A percentile compares a stretch with the other conserved stretches of the same genome.
Conservation (phyloP, 2,329 filamentous ascomycete species). For the Metarhizium album region DNA sequence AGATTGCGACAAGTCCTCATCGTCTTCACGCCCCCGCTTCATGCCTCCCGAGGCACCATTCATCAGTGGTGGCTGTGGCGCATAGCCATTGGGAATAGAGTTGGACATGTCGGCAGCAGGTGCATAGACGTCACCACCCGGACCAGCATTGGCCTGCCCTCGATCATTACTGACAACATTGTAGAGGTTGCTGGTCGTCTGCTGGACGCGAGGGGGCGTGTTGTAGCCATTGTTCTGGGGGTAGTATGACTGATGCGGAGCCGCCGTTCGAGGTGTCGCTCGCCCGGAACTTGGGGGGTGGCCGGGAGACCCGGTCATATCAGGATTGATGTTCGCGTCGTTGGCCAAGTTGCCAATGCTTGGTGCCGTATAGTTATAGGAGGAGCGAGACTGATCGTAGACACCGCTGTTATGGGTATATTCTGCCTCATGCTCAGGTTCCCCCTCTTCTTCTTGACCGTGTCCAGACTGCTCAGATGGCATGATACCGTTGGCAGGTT, state of each 20-base stretch:
- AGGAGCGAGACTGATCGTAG: slow-evolving; percentile 61
- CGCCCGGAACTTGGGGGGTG: slow-evolving; percentile 74
- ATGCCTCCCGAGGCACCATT: slow-evolving; percentile 45
- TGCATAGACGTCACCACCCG: slow-evolving; percentile 59
- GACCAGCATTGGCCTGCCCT: slow-evolving; percentile 44
- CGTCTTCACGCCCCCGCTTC: slow-evolving; percentile 45
- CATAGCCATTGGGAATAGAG: slow-evolving; percentile 51
- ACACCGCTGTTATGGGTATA: slow-evolving; percentile 75
- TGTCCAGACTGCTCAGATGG: slow-evolving; percentile 38
- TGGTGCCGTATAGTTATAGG: slow-evolving; percentile 68
- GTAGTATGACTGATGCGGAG: slow-evolving; percentile 64
- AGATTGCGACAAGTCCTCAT: slow-evolving; percentile 49
- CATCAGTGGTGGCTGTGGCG: slow-evolving; percentile 49
- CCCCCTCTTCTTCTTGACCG: slow-evolving; percentile 55
- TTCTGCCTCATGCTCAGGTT: slow-evolving; percentile 68
- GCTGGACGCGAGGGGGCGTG: slow-evolving; percentile 62
- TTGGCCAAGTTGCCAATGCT: slow-evolving; percentile 55
- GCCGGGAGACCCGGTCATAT: slow-evolving; percentile 70
- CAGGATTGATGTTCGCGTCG: slow-evolving; percentile 71
- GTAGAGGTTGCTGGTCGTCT: slow-evolving; percentile 73
- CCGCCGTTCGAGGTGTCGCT: slow-evolving; percentile 73
- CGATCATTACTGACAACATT: slow-evolving; percentile 80
- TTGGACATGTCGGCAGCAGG: slow-evolving; percentile 49
- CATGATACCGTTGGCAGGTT: slow-evolving; percentile 56
- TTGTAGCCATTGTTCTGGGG: slow-evolving; percentile 57